These are phyloP conservation scores for Thozetella sp. DNA, from an alignment of 495 filamentous ascomycete genomes.

Conservation along the genomic window DNA sequence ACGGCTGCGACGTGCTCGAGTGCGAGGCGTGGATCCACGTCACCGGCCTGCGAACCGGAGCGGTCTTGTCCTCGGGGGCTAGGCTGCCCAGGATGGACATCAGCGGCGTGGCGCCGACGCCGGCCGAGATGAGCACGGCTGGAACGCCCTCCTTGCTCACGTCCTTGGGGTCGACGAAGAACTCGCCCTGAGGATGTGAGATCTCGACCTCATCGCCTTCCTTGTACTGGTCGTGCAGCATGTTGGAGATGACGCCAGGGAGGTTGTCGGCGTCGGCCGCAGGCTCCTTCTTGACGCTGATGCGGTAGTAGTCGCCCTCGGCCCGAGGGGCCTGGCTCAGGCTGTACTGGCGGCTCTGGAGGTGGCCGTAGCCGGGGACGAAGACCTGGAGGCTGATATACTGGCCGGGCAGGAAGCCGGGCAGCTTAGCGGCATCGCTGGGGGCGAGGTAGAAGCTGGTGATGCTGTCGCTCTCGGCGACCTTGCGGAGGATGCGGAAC, in stretches of 20 bases:
- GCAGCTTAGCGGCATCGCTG: constrained; percentile 57
- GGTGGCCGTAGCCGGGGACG: constrained; percentile 58
- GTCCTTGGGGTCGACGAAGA: constrained; percentile 50
- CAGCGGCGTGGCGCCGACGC: constrained; percentile 69
- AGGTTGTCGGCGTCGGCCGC: constrained; percentile 37
- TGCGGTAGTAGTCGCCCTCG: constrained; percentile 59
- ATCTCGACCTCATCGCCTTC: constrained; percentile 66
- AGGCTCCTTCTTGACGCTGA: constrained; percentile 68
- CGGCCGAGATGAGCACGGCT: constrained; percentile 68
- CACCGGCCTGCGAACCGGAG: constrained; percentile 45
- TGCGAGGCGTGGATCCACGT: constrained; percentile 68
- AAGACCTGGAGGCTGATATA: constrained; percentile 64
- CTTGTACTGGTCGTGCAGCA: constrained; percentile 61
- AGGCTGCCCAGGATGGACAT: constrained; percentile 64
- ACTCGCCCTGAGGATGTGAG: constrained; percentile 72
- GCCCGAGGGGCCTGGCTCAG: constrained; percentile 60
- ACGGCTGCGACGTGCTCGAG: constrained; percentile 48
- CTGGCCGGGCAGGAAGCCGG: constrained; percentile 66
- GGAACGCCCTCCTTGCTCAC: constrained; percentile 43
- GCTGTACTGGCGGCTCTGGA: constrained; percentile 72
- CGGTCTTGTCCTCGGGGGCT: constrained; percentile 17
- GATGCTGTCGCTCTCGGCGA: constrained; percentile 58
- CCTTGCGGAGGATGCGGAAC: constrained; percentile 63
- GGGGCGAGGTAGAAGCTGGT: constrained; percentile 70
- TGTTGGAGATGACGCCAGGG: constrained; percentile 68